Conservation (phyloP, 257 asterid species). For the Solanum ossicruentum region DNA sequence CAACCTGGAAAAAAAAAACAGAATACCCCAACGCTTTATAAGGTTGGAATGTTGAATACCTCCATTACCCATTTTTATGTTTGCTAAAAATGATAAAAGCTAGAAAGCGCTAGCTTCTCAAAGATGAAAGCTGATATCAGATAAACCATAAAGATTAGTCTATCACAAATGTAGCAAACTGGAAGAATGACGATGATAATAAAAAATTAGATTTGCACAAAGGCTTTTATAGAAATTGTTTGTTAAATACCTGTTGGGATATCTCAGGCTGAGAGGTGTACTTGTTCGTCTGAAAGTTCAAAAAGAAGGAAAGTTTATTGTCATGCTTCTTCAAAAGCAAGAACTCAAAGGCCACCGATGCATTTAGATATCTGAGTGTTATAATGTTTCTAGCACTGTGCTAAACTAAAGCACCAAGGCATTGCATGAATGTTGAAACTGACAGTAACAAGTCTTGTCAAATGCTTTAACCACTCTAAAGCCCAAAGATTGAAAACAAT, state of each 20-base stretch:
- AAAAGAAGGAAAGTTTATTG: background rate
- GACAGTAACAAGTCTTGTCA: background rate
- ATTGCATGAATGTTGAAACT: background rate
- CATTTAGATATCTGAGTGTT: background rate
- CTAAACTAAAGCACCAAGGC: background rate
- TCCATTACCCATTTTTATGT: background rate
- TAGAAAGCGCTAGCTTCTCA: background rate
- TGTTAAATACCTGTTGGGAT: constrained; percentile 61
- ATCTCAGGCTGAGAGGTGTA: constrained; percentile 68
- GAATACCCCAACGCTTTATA: background rate
- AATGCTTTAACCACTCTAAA: background rate
- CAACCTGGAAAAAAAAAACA: constrained; percentile 40
- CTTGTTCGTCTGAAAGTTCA: constrained; percentile 47
- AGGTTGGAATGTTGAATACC: background rate
- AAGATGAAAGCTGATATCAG: background rate
- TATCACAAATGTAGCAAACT: background rate
- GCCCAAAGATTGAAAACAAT: background rate
- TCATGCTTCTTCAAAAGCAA: background rate
- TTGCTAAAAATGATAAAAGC: background rate
- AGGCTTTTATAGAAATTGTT: background rate
- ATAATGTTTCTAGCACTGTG: background rate
- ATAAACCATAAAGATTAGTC: background rate
- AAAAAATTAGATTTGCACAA: background rate
- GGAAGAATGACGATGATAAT: background rate
- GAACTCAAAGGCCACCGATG: background rate